phyloP scores from a whole-genome alignment of 345 rosid species.

The Excoecaria agallocha region DNA sequence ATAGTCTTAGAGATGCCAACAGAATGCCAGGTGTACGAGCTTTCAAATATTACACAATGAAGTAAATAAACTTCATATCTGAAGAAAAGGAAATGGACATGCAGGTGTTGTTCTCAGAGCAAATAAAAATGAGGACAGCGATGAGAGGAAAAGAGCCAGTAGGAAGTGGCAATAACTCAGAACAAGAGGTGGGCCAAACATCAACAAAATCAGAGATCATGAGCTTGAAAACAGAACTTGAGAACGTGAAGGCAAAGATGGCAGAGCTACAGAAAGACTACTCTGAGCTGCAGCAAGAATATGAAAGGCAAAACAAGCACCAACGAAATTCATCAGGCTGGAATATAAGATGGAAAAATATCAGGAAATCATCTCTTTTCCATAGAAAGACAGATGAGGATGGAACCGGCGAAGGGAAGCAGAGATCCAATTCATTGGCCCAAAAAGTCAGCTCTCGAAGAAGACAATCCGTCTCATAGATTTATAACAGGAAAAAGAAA shows the following conservation, averaged over 20 bases:
- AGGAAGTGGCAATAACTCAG: conserved; percentile 36
- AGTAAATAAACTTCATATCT: conserved; percentile 2
- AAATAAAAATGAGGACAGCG: conserved; percentile 69
- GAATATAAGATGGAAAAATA: conserved; percentile 52
- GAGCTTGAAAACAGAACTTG: conserved; percentile 56
- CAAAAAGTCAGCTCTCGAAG: conserved; percentile 30
- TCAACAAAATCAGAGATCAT: conserved; percentile 48
- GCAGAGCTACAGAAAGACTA: conserved; percentile 60
- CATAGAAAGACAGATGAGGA: conserved; percentile 43
- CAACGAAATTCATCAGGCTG: conserved; percentile 38
- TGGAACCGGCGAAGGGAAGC: conserved; percentile 31
- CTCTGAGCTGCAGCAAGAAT: conserved; percentile 58
- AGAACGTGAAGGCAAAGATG: conserved; percentile 55
- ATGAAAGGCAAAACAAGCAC: conserved; percentile 50
- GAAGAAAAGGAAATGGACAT: conserved; percentile 10
- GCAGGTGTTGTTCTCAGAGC: conserved; percentile 79
- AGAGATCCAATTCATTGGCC: conserved; percentile 25
- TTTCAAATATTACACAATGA: not conserved
- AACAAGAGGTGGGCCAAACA: conserved; percentile 39
- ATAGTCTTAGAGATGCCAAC: not conserved
- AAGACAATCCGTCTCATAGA: conserved; percentile 48
- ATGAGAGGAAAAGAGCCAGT: conserved; percentile 54
- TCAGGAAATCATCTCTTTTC: conserved; percentile 41
- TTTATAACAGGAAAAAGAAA: not conserved
- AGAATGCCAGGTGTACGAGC: not conserved